phyloP scores from a whole-genome alignment of 2,329 filamentous ascomycete genomes.

The Cladorrhinum sp. region DNA sequence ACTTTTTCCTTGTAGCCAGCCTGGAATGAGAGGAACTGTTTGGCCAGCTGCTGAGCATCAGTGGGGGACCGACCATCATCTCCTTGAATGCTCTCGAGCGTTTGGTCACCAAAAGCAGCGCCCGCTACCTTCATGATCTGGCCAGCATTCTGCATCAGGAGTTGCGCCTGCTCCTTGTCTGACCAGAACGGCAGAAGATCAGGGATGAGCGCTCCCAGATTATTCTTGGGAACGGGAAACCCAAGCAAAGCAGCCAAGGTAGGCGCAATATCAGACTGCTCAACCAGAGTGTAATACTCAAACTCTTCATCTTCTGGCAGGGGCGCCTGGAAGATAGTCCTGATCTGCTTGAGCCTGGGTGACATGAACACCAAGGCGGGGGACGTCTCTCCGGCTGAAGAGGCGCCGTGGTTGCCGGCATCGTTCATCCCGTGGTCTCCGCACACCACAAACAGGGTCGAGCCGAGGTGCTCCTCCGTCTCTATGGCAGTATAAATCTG shows the following conservation, averaged over 20 bases:
- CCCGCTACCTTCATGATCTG: slow-evolving; percentile 77
- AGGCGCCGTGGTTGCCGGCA: slow-evolving; percentile 93
- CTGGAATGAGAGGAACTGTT: slow-evolving; percentile 57
- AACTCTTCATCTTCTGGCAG: slow-evolving; percentile 64
- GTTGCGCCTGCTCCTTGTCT: slow-evolving; percentile 56
- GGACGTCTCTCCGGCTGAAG: slow-evolving; percentile 89
- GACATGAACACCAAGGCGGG: slow-evolving; percentile 89
- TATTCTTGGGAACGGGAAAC: slow-evolving; percentile 86
- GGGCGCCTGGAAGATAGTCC: slow-evolving; percentile 47
- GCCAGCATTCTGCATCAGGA: slow-evolving; percentile 73
- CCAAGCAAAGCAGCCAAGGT: slow-evolving; percentile 84
- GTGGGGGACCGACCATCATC: slow-evolving; percentile 37
- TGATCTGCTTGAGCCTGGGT: slow-evolving; percentile 67
- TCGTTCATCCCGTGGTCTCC: slow-evolving; percentile 99
- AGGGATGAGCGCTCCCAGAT: slow-evolving; percentile 78
- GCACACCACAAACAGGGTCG: slow-evolving; percentile 79
- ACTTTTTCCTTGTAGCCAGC: slow-evolving; percentile 18
- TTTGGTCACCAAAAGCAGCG: slow-evolving; percentile 61
- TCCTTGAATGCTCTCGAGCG: slow-evolving; percentile 36
- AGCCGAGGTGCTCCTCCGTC: slow-evolving; percentile 64
- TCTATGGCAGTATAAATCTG: slow-evolving; percentile 75
- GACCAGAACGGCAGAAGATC: slow-evolving; percentile 78
- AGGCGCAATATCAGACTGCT: slow-evolving; percentile 91
- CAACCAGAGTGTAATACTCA: slow-evolving; percentile 77
- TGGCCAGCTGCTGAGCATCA: slow-evolving; percentile 60